Evolutionary conservation across 257 asterid genomes (phyloP), one percentile per base, ranked within the genome.

Genomic region (Przewalskia tangutica): DNA sequence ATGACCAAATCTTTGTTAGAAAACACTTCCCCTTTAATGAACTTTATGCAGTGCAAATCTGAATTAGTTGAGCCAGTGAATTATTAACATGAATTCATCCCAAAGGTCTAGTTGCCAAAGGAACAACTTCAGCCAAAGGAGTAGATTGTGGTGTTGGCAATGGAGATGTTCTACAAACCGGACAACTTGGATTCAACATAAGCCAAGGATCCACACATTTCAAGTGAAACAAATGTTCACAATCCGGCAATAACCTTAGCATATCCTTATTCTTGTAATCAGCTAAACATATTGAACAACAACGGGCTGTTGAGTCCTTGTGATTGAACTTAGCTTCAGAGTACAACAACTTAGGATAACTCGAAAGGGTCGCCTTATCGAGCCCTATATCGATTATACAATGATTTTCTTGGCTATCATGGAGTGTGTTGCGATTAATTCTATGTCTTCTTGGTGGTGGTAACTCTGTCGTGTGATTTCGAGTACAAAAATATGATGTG

Each of bases 201-300:
- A 95, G 88, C 98, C 99, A 95, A 10, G 94, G 95, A 76, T 95
- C 98, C 64, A 95, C 94, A 77, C 98, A 95, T 82, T 84, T 91
- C 14, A 91, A 79, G 81, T 95, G 99, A 85, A 93, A 95, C 16
- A 92, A 84, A 80, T 95, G 99, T 51, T 92, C 91, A 81, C 99
- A 95, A 40, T 93, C 97, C 4, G 98, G 98, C 88, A 95, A 79
- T 23, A 80, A 71, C 83, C 98, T 84, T 7, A 93, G 84, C 87
- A 80, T 44, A 36, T 95, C 97, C 7, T 83, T 86, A 48, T 67
- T 81, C 86, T 88, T 91, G 76, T 95, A 95, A 63, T 95, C 98
- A 14, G 93, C 97, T 66, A 95, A 84, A 85, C 99, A 95, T 51
- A 95, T 91, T 16, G 98, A 93, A 77, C 98, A 95, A 79, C 97